Base-by-base conservation (phyloP, 2,329 filamentous ascomycete genomes). In the Exophiala phaeomuriformis region DNA sequence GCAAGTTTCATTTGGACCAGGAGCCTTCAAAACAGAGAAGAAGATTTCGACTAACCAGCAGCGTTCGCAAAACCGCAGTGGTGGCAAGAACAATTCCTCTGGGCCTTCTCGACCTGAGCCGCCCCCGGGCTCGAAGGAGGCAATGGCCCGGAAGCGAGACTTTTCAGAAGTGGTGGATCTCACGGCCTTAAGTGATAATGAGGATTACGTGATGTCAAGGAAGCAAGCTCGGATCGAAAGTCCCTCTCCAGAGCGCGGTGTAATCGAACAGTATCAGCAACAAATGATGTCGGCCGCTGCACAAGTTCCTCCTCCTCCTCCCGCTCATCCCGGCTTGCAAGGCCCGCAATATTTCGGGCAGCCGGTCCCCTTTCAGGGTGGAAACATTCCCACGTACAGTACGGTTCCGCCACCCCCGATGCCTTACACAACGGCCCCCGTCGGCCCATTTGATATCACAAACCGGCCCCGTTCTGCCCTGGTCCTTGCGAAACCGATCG, bases 111-210 rank as follows among this genome's bases (percentile, higher is more conserved):
- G 51, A 6, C 52, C 53, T n/a, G 57, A 61, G 37, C 63, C 64
- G 5, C 49, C 56, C 2, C 61, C 64, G n/a, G 65, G 64, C 5
- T 64, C 76, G 57, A 81, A 81, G 60, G 76, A 76, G 62, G 75
- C 78, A 61, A 72, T 72, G 49, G 77, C 79, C n/a, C 69, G 76
- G 29, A 82, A 81, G 62, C 71, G 77, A 27, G 74, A 70, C 5
- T 76, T 81, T 57, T 72, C 68, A 29, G 78, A 81, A 30, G 66
- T 82, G 40, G 69, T 81, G 4, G 78, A 81, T 61, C 63, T 81
- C 49, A 75, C 76, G 3, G 63, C 66, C 32, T 63, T 76, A 12
- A 73, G 72, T 10, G 75, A 76, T 37, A 75, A 80, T 27, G 72
- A 75, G 1, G 61, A 71, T 61, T 57, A 64, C 39, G 64, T 67